A percentile compares a stretch with the other conserved stretches of the same genome.
These are phyloP conservation scores for Russula griseocarnosa DNA, from an alignment of 768 basidiomycete genomes.

Conservation along the genomic window DNA sequence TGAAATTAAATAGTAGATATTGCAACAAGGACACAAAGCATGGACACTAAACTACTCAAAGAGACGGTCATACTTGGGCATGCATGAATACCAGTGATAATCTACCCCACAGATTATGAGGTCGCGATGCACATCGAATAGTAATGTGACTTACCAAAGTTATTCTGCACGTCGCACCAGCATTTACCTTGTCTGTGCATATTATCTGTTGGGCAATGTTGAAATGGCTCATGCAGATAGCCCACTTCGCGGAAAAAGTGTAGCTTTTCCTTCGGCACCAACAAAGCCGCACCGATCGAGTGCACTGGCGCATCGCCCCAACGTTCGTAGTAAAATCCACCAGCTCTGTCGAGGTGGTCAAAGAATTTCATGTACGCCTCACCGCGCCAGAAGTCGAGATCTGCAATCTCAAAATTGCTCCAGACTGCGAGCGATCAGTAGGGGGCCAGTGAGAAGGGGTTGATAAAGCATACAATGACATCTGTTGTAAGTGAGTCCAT, in stretches of 20 bases:
- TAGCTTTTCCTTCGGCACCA: conserved; percentile 83
- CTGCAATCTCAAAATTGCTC: conserved; percentile 63
- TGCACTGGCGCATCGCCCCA: conserved; percentile 91
- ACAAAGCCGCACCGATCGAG: conserved; percentile 82
- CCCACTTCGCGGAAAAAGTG: conserved; percentile 96
- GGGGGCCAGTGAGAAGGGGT: conserved; percentile 4
- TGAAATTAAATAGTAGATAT: conserved; percentile 17
- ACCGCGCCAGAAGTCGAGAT: conserved; percentile 53
- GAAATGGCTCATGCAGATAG: conserved; percentile 91
- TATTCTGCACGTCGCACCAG: conserved; percentile 72
- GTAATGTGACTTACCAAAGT: conserved; percentile 55
- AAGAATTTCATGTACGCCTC: conserved; percentile 58
- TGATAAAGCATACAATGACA: conserved; percentile 44
- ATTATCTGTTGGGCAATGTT: conserved; percentile 83
- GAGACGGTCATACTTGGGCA: conserved; percentile 35
- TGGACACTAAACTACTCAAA: conserved; percentile 20
- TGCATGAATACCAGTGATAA: conserved; percentile 85
- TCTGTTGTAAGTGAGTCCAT: conserved; percentile 53
- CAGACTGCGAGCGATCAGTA: conserved; percentile 41
- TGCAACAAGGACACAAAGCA: conserved; percentile 4
- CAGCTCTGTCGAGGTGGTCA: conserved; percentile 50
- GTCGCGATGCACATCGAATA: not conserved
- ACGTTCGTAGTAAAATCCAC: conserved; percentile 66
- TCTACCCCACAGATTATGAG: conserved; percentile 41
- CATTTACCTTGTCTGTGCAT: conserved; percentile 75